These are phyloP conservation scores for Trametes versicolor DNA, from an alignment of 1,284 basidiomycete species.

Conservation along the genomic window DNA sequence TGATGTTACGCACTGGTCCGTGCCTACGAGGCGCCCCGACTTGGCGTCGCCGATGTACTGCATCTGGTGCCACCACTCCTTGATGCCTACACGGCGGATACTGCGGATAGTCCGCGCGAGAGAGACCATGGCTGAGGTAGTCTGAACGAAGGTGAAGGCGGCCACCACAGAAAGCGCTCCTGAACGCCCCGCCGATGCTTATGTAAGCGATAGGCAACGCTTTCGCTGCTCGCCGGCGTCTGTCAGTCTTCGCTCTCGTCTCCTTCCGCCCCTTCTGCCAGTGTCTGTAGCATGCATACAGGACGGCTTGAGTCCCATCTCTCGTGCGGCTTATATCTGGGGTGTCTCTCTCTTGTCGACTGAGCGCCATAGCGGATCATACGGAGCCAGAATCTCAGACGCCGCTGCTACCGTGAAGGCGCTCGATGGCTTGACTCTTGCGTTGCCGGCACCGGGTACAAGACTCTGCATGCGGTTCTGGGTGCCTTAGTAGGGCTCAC, in stretches of 20 bases:
- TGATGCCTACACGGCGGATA: slow-evolving; percentile 77
- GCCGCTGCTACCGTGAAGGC: no score
- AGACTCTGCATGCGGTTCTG: no score
- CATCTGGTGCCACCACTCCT: slow-evolving; percentile 87
- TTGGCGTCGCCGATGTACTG: slow-evolving; percentile 95
- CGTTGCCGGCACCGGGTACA: no score
- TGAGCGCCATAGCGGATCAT: no score
- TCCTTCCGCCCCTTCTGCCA: neutral
- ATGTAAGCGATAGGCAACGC: slow-evolving; percentile 6
- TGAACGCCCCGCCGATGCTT: slow-evolving; percentile 28
- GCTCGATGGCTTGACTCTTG: no score
- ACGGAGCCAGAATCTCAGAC: no score
- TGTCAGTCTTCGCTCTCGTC: neutral
- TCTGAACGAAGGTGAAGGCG: slow-evolving; percentile 15
- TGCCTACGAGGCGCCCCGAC: slow-evolving; percentile 80
- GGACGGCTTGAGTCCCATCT: neutral
- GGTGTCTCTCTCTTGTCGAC: no score
- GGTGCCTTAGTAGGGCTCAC: neutral
- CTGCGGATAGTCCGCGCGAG: slow-evolving; percentile 80
- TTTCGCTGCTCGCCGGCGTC: neutral
- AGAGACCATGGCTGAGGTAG: slow-evolving; percentile 53
- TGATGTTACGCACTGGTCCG: slow-evolving; percentile 74
- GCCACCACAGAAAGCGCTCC: slow-evolving; percentile 16
- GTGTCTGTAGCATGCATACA: no score
- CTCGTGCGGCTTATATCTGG: neutral